These are phyloP conservation scores for Daldinia sp. DNA, from an alignment of 2,329 filamentous ascomycete species.

Conservation along the genomic window DNA sequence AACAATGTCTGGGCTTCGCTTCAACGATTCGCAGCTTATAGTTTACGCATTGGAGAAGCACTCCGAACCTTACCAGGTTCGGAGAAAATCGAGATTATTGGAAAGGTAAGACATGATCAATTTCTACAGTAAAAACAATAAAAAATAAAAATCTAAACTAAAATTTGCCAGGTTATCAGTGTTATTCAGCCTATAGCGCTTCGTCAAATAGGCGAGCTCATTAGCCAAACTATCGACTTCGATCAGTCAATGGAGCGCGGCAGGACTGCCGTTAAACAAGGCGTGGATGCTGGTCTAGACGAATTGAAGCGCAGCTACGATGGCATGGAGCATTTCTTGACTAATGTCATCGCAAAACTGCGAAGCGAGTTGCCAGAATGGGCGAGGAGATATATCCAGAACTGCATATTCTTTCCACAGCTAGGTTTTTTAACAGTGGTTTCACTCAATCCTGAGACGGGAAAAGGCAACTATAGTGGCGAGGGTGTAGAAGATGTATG, in stretches of 20 bases:
- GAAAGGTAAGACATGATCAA: constrained; percentile 54
- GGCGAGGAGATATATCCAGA: constrained; percentile 63
- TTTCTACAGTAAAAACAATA: too few relatives aligned
- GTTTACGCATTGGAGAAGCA: constrained; percentile 73
- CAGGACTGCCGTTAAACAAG: constrained; percentile 75
- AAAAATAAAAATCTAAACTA: too few relatives aligned
- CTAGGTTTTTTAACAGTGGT: constrained; percentile 88
- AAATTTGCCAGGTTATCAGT: constrained; percentile 52
- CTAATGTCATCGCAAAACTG: constrained; percentile 71
- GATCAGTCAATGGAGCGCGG: constrained; percentile 75
- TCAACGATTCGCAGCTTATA: constrained; percentile 73
- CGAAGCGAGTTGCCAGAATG: constrained; percentile 68
- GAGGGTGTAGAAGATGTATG: constrained; percentile 67
- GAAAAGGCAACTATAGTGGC: constrained; percentile 70
- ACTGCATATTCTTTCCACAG: constrained; percentile 91
- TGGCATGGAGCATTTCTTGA: constrained; percentile 78
- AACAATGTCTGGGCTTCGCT: constrained; percentile 79
- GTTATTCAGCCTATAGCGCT: constrained; percentile 66
- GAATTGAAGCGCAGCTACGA: constrained; percentile 79
- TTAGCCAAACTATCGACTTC: constrained; percentile 82
- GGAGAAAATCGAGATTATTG: constrained; percentile 59
- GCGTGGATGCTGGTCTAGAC: constrained; percentile 79
- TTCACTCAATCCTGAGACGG: constrained; percentile 65
- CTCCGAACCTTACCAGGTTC: constrained; percentile 65
- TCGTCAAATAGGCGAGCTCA: constrained; percentile 69